Conservation (phyloP, 495 filamentous ascomycete species). For the Bryoglossum gracile region DNA sequence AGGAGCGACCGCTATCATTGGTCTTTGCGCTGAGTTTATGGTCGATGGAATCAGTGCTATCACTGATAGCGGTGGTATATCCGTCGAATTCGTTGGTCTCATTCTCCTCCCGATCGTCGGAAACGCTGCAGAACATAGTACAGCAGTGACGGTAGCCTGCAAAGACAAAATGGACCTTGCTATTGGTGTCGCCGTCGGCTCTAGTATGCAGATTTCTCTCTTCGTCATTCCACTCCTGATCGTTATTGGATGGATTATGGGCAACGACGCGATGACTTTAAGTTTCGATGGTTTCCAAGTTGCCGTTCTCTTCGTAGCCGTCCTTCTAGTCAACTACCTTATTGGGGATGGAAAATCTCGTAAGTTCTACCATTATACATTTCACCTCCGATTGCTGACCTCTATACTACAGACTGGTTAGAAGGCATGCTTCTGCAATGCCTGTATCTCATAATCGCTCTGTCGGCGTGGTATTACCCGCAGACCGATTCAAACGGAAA, state of each 20-base stretch:
- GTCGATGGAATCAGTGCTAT: conserved; percentile 70
- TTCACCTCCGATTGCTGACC: too few species aligned
- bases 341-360: conserved; percentile 54
- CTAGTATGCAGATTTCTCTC: conserved; percentile 80
- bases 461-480: conserved; percentile 22
- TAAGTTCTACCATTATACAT: background rate
- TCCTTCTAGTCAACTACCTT: conserved; percentile 71
- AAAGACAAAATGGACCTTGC: conserved; percentile 91
- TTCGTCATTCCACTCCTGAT: conserved; percentile 72
- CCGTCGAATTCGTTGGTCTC: conserved; percentile 72
- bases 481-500: background rate
- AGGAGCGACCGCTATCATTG: conserved; percentile 70
- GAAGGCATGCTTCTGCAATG: conserved; percentile 70
- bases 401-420: too few species aligned
- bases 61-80: conserved; percentile 48
- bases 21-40: conserved; percentile 86
- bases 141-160: conserved; percentile 74
- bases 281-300: conserved; percentile 80
- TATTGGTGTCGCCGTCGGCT: conserved; percentile 78
- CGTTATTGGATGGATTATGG: conserved; percentile 76
- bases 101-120: conserved; percentile 87
- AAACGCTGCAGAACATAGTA: conserved; percentile 83
- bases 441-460: conserved; percentile 43
- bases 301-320: conserved; percentile 67
- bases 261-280: conserved; percentile 59